A percentile compares a stretch with the other conserved stretches of the same genome.
These are phyloP conservation scores for Fusarium udum DNA, from an alignment of 2,329 filamentous ascomycete species.

Conservation along the genomic window DNA sequence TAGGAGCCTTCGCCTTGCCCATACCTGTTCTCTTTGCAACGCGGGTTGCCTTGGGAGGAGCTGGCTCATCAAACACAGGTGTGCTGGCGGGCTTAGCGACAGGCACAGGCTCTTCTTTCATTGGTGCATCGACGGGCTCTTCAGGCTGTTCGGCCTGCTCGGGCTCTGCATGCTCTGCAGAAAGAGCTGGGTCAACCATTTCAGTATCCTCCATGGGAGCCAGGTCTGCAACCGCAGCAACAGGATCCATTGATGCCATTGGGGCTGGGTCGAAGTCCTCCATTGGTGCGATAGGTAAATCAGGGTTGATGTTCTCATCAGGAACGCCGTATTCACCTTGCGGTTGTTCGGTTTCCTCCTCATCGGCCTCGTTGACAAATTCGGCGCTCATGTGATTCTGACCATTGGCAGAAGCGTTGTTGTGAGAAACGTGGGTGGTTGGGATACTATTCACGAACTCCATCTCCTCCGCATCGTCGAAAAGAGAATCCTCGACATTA, in stretches of 20 bases:
- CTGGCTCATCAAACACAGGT: constrained; percentile 32
- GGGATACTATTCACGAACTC: constrained; percentile 42
- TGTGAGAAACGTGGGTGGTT: constrained; percentile 9
- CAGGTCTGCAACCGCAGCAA: constrained; percentile 10
- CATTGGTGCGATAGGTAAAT: constrained; percentile 46
- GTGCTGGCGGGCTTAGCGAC: constrained; percentile 18
- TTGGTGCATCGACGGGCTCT: background rate
- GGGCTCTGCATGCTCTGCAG: constrained; percentile 20
- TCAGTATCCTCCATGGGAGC: constrained; percentile 24
- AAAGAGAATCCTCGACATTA: constrained; percentile 45
- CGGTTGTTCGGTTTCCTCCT: constrained; percentile 32
- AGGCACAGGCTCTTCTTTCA: constrained; percentile 11
- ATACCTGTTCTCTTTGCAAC: constrained; percentile 39
- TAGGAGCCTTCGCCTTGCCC: constrained; percentile 32
- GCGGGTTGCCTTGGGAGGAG: constrained; percentile 40
- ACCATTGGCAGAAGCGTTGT: background rate
- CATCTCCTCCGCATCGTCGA: constrained; percentile 48
- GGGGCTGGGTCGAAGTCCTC: constrained; percentile 29
- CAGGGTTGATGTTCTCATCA: constrained; percentile 40
- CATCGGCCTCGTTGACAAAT: constrained; percentile 45
- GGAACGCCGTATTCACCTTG: constrained; percentile 20
- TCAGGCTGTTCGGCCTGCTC: background rate
- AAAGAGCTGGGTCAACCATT: constrained; percentile 35
- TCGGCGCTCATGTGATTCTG: constrained; percentile 41
- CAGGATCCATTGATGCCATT: constrained; percentile 25